Evolutionary conservation across 2,329 filamentous ascomycete species (phyloP).

Genomic region (Byssochlamys sp.): DNA sequence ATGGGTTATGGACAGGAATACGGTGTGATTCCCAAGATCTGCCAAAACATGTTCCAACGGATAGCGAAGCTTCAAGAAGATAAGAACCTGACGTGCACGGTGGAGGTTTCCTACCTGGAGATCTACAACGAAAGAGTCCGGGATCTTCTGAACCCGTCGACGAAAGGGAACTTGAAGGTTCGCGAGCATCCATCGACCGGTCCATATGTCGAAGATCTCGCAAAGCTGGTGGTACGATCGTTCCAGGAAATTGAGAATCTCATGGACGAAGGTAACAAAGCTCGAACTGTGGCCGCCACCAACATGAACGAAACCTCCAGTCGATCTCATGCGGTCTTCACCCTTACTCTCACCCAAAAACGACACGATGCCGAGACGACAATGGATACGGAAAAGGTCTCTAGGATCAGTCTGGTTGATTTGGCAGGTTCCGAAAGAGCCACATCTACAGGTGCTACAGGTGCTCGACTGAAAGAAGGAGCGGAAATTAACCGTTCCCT

Average conservation of each 20-base stretch:
- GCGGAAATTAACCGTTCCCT: conserved; percentile 96
- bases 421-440: conserved; percentile 94
- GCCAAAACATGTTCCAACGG: conserved; percentile 90
- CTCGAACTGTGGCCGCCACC: conserved; percentile 89
- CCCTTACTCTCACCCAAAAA: conserved; percentile 89
- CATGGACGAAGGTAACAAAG: conserved; percentile 99
- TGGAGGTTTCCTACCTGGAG: conserved; percentile 96
- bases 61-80: conserved; percentile 65
- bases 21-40: conserved; percentile 93
- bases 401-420: conserved; percentile 96
- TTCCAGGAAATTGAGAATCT: conserved; percentile 93
- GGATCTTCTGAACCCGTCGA: conserved; percentile 87
- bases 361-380: conserved; percentile 82
- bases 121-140: conserved; percentile 98
- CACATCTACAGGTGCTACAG: conserved; percentile 91
- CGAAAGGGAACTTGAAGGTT: conserved; percentile 92
- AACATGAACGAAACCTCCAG: conserved; percentile 99
- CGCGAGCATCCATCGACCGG: conserved; percentile 95
- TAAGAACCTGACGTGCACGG: conserved; percentile 72
- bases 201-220: conserved; percentile 94
- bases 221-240: conserved; percentile 84
- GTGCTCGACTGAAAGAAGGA: conserved; percentile 88
- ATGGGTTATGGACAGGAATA: conserved; percentile 97
- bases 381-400: conserved; percentile 95
- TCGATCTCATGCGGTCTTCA: conserved; percentile 96